Evolutionary conservation across 768 basidiomycete species (phyloP).

Genomic region (Suillus subluteus): DNA sequence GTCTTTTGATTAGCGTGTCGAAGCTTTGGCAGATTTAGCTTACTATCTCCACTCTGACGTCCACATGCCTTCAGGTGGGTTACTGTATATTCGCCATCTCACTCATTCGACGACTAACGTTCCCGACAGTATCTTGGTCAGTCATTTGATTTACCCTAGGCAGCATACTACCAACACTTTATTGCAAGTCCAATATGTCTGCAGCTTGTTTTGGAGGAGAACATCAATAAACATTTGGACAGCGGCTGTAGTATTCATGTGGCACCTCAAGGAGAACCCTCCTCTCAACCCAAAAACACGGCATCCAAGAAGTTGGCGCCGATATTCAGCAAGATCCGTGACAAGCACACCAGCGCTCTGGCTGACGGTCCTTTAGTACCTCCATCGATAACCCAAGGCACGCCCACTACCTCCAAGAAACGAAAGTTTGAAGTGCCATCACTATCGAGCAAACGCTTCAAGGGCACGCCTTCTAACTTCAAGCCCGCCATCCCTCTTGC

Average conservation of each 20-base stretch:
- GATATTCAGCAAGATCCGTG: constrained; percentile 40
- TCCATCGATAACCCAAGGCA: background rate
- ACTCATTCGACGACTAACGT: constrained; percentile 6
- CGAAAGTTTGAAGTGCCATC: constrained; percentile 27
- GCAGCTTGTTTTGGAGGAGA: constrained; percentile 39
- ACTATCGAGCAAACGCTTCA: constrained; percentile 23
- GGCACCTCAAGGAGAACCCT: constrained; percentile 13
- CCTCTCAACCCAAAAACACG: constrained; percentile 21
- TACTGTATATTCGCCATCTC: background rate
- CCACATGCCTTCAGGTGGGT: background rate
- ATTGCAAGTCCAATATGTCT: constrained; percentile 52
- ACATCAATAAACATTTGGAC: constrained; percentile 59
- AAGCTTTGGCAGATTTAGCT: background rate
- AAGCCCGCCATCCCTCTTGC: constrained; percentile 59
- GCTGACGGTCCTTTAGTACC: constrained; percentile 9
- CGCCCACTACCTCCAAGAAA: constrained; percentile 32
- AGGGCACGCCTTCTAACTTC: constrained; percentile 26
- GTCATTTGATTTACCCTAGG: constrained; percentile 15
- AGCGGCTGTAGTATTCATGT: constrained; percentile 40
- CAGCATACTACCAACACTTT: background rate
- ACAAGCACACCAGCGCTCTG: constrained; percentile 18
- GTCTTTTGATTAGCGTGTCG: background rate
- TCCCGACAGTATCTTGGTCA: constrained; percentile 27
- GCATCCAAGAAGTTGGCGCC: constrained; percentile 40
- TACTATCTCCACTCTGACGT: background rate